These are phyloP conservation scores for Sporothrix brunneoviolacea DNA, from an alignment of 2,329 filamentous ascomycete species.

Conservation along the genomic window DNA sequence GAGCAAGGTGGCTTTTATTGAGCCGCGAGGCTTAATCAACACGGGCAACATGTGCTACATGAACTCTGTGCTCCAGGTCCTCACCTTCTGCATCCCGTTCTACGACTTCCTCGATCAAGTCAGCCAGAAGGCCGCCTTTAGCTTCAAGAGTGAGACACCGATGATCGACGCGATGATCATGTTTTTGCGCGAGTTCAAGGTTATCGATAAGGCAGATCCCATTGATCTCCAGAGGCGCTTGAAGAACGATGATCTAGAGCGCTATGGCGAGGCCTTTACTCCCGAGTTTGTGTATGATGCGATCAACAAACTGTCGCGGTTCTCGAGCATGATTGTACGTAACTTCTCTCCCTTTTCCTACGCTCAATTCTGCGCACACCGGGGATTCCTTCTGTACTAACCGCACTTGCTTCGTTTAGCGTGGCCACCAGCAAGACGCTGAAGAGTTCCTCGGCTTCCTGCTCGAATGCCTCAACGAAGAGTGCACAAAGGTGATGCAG, in stretches of 20 bases:
- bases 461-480: conserved; percentile 86
- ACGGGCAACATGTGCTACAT: conserved; percentile 99
- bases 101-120: conserved; percentile 89
- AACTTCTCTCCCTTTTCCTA: background rate
- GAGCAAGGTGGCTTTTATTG: conserved; percentile 71
- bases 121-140: conserved; percentile 74
- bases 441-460: conserved; percentile 95
- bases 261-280: conserved; percentile 84
- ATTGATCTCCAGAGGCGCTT: conserved; percentile 66
- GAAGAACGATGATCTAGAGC: conserved; percentile 77
- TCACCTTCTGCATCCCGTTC: conserved; percentile 90
- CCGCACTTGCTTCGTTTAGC: conserved; percentile 38
- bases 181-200: conserved; percentile 88
- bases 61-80: conserved; percentile 96
- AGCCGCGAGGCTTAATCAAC: conserved; percentile 90
- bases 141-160: conserved; percentile 92
- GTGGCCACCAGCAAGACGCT: conserved; percentile 94
- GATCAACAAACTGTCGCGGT: conserved; percentile 77
- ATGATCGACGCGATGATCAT: conserved; percentile 94
- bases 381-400: background rate
- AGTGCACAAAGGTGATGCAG: conserved; percentile 74
- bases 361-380: too few relatives aligned
- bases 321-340: conserved; percentile 80
- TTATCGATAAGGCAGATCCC: conserved; percentile 72
- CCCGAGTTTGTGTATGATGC: conserved; percentile 95